Percentiles rank a stretch among this genome's conserved stretches.
These are phyloP conservation scores for Annulohypoxylon nitens DNA, from an alignment of 495 filamentous ascomycete species.

Conservation along the genomic window DNA sequence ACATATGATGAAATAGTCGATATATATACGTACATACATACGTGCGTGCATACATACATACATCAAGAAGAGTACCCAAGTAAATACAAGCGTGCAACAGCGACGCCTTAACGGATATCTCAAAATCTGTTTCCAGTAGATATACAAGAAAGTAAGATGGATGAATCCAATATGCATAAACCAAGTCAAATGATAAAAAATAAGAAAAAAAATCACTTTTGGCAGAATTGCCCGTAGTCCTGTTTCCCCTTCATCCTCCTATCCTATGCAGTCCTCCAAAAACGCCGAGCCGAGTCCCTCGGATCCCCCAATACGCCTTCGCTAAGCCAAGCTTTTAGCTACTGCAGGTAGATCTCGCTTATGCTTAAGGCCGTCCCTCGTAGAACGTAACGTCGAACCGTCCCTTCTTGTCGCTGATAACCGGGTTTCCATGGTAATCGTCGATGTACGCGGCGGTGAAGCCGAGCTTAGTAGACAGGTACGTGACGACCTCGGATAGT, in stretches of 20 bases:
- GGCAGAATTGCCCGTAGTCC: not conserved
- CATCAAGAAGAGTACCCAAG: not conserved
- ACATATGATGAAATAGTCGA: not conserved
- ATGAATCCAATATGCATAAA: not conserved
- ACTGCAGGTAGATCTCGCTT: too few species aligned
- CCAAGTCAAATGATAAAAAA: not conserved
- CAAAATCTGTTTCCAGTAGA: not conserved
- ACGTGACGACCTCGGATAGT: conserved; percentile 29
- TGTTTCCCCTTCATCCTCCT: not conserved
- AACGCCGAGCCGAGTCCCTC: conserved; percentile 8
- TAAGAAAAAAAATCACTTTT: not conserved
- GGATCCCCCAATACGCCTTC: not conserved
- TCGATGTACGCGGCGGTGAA: conserved; percentile 43
- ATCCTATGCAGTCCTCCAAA: not conserved
- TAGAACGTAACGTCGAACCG: conserved; percentile 44
- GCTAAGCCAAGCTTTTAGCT: not conserved
- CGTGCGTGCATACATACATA: conserved; percentile 2
- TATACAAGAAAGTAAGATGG: conserved; percentile 6
- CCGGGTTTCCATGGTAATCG: conserved; percentile 48
- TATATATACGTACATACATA: not conserved
- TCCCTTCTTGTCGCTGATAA: conserved; percentile 43
- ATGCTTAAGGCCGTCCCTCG: conserved; percentile 14
- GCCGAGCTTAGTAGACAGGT: conserved; percentile 34
- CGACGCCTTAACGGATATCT: conserved; percentile 2
- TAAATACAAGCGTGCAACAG: not conserved